Conservation (phyloP, 768 basidiomycete species). For the Trametes cubensis region DNA sequence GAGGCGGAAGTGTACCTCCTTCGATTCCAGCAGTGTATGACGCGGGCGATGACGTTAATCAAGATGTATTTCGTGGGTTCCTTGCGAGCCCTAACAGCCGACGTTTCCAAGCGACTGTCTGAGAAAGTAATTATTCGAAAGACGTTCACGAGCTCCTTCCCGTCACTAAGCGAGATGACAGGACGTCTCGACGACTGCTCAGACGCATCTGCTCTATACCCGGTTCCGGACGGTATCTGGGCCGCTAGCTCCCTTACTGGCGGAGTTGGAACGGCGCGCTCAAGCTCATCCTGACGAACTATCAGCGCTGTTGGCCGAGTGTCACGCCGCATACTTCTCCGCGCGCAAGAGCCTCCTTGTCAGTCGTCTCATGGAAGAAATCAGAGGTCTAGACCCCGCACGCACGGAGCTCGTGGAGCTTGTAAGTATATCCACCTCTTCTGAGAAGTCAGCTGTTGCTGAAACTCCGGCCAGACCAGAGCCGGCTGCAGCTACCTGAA, state of each 20-base stretch:
- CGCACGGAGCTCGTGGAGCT: conserved; percentile 86
- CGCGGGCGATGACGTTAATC: conserved; percentile 95
- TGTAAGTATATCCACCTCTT: conserved; percentile 43
- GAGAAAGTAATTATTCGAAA: conserved; percentile 60
- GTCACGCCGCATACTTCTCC: conserved; percentile 81
- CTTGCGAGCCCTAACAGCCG: conserved; percentile 74
- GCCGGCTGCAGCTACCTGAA: conserved; percentile 92
- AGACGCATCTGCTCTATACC: conserved; percentile 85
- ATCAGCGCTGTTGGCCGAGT: conserved; percentile 78
- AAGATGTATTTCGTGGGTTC: conserved; percentile 95
- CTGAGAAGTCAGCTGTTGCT: neutral
- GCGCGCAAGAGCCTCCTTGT: conserved; percentile 74
- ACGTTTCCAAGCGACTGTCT: conserved; percentile 71
- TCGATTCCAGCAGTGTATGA: conserved; percentile 98
- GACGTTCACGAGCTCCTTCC: neutral
- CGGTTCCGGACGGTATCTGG: conserved; percentile 77
- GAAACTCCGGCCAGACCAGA: conserved; percentile 60
- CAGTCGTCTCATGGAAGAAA: conserved; percentile 76
- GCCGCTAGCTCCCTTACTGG: conserved; percentile 75
- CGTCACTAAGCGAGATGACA: conserved; percentile 32
- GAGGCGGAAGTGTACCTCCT: conserved; percentile 96
- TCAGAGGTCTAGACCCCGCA: conserved; percentile 77
- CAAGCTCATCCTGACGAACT: conserved; percentile 82
- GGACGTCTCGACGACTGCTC: conserved; percentile 80
- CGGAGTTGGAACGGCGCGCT: conserved; percentile 83